phyloP scores from a whole-genome alignment of 2,329 filamentous ascomycete species.

The Endoconidiophora polonica region DNA sequence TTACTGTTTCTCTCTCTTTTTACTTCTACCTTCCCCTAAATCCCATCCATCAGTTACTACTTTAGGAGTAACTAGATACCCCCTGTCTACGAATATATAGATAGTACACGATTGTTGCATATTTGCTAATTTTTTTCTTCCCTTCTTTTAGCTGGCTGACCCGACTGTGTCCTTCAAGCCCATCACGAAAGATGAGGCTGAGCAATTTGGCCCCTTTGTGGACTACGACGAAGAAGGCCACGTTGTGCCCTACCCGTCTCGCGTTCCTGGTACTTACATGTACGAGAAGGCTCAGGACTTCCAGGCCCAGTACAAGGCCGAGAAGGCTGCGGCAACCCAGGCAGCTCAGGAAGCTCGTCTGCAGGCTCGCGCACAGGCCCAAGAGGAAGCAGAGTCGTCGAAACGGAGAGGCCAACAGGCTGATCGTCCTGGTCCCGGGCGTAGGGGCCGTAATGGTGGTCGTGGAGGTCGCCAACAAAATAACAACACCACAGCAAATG shows the following conservation, averaged over 20 bases:
- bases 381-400: slow-evolving; percentile 5
- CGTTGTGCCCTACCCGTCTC: slow-evolving; percentile 29
- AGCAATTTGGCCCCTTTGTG: slow-evolving; percentile 28
- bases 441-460: slow-evolving; percentile 26
- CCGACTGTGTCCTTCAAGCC: slow-evolving; percentile 21
- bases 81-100: no score
- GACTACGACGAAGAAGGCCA: slow-evolving; percentile 23
- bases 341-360: slow-evolving; percentile 12
- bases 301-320: slow-evolving; percentile 20
- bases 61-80: no score
- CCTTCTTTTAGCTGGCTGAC: not conserved
- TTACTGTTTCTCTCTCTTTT: not conserved
- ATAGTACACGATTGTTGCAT: no score
- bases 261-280: slow-evolving; percentile 27
- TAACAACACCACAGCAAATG: slow-evolving; percentile 16
- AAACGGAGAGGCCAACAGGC: not conserved
- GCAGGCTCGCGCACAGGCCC: slow-evolving; percentile 7
- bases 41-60: no score
- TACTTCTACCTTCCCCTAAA: not conserved
- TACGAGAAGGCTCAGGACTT: slow-evolving; percentile 21
- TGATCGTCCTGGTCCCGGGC: slow-evolving; percentile 16
- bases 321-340: slow-evolving; percentile 18
- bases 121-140: slow-evolving; percentile 8
- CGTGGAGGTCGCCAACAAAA: slow-evolving; percentile 17
- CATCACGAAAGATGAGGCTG: slow-evolving; percentile 28